Conservation (phyloP, 768 basidiomycete species). For the Atractiella rhizophila region DNA sequence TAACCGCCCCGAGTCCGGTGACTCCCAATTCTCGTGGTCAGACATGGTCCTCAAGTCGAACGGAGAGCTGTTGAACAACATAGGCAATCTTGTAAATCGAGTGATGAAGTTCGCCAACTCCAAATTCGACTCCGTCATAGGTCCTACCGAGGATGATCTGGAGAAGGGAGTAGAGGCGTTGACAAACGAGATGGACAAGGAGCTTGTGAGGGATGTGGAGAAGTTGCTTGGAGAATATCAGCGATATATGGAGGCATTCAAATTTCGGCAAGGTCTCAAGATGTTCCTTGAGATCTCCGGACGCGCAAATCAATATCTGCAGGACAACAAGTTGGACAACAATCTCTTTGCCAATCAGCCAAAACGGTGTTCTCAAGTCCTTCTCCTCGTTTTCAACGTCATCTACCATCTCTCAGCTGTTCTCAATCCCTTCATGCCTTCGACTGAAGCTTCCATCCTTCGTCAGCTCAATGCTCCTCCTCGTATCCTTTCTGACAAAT, state of each 20-base stretch:
- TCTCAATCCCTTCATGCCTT: conserved; percentile 88
- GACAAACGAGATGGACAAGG: conserved; percentile 34
- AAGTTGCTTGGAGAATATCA: conserved; percentile 49
- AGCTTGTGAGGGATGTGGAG: conserved; percentile 58
- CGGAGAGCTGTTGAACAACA: conserved; percentile 76
- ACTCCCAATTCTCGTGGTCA: conserved; percentile 89
- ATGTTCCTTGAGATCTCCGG: conserved; percentile 70
- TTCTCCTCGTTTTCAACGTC: conserved; percentile 69
- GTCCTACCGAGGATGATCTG: conserved; percentile 50
- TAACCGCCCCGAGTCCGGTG: conserved; percentile 72
- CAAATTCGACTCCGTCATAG: conserved; percentile 53
- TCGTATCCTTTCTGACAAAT: conserved; percentile 43
- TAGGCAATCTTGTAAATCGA: conserved; percentile 95
- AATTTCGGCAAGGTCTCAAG: conserved; percentile 63
- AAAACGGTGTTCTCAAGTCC: conserved; percentile 62
- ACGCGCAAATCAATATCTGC: conserved; percentile 80
- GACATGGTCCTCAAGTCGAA: conserved; percentile 86
- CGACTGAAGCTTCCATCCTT: conserved; percentile 55
- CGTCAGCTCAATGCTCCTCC: conserved; percentile 69
- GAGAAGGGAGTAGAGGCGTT: conserved; percentile 33
- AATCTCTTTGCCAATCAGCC: conserved; percentile 58
- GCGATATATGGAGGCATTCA: conserved; percentile 70
- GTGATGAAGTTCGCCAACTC: conserved; percentile 71
- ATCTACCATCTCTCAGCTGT: conserved; percentile 71
- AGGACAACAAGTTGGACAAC: conserved; percentile 72